Base-by-base conservation (phyloP, 116 monocot species). In the Posidonia oceanica region DNA sequence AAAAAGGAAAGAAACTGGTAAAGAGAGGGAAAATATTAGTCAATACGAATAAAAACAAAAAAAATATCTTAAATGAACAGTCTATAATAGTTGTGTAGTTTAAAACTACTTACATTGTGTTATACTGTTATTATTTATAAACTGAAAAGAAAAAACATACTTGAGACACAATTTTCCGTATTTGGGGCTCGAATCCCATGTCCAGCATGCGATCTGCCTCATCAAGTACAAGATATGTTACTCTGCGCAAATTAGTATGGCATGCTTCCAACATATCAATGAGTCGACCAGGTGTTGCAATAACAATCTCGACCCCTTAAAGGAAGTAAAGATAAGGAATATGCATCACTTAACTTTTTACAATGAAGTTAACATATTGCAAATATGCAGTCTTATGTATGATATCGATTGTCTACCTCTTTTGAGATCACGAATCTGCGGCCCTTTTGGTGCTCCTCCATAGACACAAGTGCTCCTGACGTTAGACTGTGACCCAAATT, bases 111-210 rank as follows among this genome's bases (percentile, higher is more conserved):
- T 10, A 7, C 7, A 7, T 48, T 48, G 48, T 48, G 11, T 48
- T 29, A 29, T 29, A 29, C 29, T 29, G 29, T 29, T 48, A 48
- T 48, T 12, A 48, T 7, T 48, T 48, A 48, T 48, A 71, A 60
- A 44, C 14, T 18, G 22, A 38, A 41, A 37, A 5, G 62, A 58
- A 40, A 16, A 58, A 64, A 54, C 63, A 75, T 79, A 91, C 95
- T 72, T 95, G 95, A 70, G 95, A 82, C 8, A 95, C 16, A 75
- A 95, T 95, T 76, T 95, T 91, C 38, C 82, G 80, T 66, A 95
- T 91, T 60, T 95, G 95, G 63, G 95, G 95, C 73, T 95, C 95
- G 81, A 95, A 95, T n/a, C 91, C 95, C 95, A 95, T 95, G 63
- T 95, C 95, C 76, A 95, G 72, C 95, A 95, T 95, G 17, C 95